These are phyloP conservation scores for Pythium phragmiticola DNA, from an alignment of 352 stramenopile species.

Conservation along the genomic window DNA sequence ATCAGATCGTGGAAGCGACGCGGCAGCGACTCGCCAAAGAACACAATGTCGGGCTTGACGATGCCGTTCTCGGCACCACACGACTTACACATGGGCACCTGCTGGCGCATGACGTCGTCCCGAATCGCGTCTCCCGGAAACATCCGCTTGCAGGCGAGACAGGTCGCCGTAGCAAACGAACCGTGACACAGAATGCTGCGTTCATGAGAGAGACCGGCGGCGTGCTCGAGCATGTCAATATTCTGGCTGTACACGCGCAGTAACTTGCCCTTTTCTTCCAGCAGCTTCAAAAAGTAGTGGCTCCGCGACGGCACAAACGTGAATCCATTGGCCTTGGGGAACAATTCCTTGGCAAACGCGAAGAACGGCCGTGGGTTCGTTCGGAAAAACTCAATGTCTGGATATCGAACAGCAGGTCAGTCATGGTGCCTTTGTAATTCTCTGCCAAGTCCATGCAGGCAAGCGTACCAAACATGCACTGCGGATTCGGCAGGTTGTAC, in stretches of 20 bases:
- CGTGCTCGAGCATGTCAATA: slow-evolving; percentile 97
- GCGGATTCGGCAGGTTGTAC: slow-evolving; percentile 82
- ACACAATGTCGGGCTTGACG: slow-evolving; percentile 98
- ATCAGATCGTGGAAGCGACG: slow-evolving; percentile 88
- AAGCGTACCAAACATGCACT: slow-evolving; percentile 78
- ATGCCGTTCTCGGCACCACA: slow-evolving; percentile 85
- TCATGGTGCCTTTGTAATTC: not conserved
- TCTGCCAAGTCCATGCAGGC: not conserved
- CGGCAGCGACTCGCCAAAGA: slow-evolving; percentile 96
- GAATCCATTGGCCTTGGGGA: slow-evolving; percentile 77
- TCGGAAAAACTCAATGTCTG: slow-evolving; percentile 95
- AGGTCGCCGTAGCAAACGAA: slow-evolving; percentile 91
- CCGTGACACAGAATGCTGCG: slow-evolving; percentile 94
- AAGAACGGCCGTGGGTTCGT: slow-evolving; percentile 97
- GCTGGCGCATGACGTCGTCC: slow-evolving; percentile 71
- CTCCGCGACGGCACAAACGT: slow-evolving; percentile 87
- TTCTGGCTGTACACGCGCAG: slow-evolving; percentile 96
- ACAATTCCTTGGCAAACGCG: slow-evolving; percentile 91
- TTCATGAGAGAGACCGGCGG: slow-evolving; percentile 91
- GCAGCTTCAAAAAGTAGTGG: slow-evolving; percentile 95
- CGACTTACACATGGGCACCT: slow-evolving; percentile 78
- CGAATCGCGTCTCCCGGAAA: slow-evolving; percentile 87
- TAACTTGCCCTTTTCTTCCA: slow-evolving; percentile 92
- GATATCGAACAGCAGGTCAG: not conserved
- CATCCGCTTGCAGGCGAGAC: slow-evolving; percentile 83